Percentiles rank a stretch among this genome's conserved stretches.
These are phyloP conservation scores for Botryosphaeria agaves DNA, from an alignment of 2,329 filamentous ascomycete species.

Conservation along the genomic window DNA sequence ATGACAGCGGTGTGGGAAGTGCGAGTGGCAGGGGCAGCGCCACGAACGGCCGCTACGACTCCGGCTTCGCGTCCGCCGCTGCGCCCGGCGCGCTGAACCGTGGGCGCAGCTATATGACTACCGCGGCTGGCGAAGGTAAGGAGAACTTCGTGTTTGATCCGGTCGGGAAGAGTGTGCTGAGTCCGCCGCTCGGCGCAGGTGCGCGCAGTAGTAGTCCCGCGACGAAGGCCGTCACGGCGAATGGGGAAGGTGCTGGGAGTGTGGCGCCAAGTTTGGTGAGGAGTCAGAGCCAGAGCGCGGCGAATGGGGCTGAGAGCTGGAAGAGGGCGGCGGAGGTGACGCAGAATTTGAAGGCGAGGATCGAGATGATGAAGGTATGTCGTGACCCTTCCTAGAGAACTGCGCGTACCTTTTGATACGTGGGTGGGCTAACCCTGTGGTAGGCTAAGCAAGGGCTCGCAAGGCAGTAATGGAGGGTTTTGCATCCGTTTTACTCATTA, in stretches of 20 bases:
- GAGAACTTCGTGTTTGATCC: constrained; percentile 21
- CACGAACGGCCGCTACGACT: constrained; percentile 6
- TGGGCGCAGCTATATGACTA: neutral
- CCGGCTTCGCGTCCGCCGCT: too few species aligned
- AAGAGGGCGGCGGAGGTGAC: constrained; percentile 94
- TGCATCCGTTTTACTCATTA: too few species aligned
- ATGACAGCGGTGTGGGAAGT: too few species aligned
- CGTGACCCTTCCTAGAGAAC: neutral
- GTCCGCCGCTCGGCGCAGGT: constrained; percentile 16
- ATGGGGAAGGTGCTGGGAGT: constrained; percentile 10
- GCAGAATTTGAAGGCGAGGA: constrained; percentile 88
- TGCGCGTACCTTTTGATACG: neutral
- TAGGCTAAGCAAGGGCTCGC: constrained; percentile 3
- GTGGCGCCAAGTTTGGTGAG: constrained; percentile 12
- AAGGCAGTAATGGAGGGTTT: too few species aligned
- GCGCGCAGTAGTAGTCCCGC: constrained; percentile 4
- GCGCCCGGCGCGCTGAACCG: too few species aligned
- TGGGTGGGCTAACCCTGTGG: neutral
- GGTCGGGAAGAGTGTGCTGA: constrained; percentile 19
- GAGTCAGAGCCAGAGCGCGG: constrained; percentile 23
- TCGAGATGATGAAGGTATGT: constrained; percentile 89
- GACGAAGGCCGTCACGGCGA: neutral
- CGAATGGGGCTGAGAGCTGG: constrained; percentile 73
- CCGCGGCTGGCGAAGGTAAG: constrained; percentile 23
- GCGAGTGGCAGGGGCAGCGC: constrained; percentile 36